Base-by-base conservation (phyloP, 2,329 filamentous ascomycete species). In the Polytolypa hystricis region DNA sequence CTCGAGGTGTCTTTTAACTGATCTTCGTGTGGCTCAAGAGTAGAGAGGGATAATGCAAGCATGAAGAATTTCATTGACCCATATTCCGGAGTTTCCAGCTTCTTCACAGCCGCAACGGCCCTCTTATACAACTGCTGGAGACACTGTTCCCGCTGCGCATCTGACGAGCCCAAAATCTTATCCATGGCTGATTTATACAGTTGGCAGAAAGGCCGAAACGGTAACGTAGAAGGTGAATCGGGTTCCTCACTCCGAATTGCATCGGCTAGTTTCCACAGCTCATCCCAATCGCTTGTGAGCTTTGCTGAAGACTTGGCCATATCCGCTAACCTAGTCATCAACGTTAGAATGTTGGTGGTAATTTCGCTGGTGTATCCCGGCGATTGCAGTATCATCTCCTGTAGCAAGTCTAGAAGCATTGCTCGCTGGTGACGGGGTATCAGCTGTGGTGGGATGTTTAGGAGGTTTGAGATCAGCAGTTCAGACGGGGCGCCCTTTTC, bases 261-360 rank as follows among this genome's bases (percentile, higher is more conserved):
- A 39, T 53, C 53, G 16, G 57, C 57, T 17, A 56, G 49, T 21
- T 52, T 54, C 54, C 58, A 63, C 23, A 58, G 47, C 4, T 52
- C 52, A 16, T 57, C 54, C 48, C 52, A 54, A 30, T 58, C 54
- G 31, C 49, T 53, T 7, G 56, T 61, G 16, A 62, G 31, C 37
- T 12, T 45, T 42, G 57, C 58, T 23, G 57, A 45, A 6, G 54
- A 59, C 40, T 62, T 63, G 3, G 60, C 52, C 50, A 58, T 54
- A n/a, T 55, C 52, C 4, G 58, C 52, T 30, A 63, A 37, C 21
- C 56, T 61, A 0, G 58, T 56, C 56, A 64, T 60, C 42, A 64
- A 46, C 4, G 58, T 55, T 29, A 63, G 34, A 3, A 60, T 43
- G 12, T 50, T 51, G 7, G 52, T 38, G 19, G 16, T 8, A 26